Evolutionary conservation across 108 stramenopile species (phyloP).

Genomic region (Mediolabrus comicus): DNA sequence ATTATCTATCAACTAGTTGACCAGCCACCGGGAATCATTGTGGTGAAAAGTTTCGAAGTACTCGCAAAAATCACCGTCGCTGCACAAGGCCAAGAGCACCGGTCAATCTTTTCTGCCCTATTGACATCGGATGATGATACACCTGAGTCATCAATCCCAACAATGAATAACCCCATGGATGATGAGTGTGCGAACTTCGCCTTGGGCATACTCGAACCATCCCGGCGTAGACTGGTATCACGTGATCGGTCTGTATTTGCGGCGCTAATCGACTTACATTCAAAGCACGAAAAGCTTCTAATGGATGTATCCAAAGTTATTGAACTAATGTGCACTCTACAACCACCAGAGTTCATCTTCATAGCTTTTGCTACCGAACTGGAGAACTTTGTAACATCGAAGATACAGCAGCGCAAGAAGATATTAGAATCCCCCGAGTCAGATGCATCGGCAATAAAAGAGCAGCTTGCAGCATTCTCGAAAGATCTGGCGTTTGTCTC

Average conservation of each 20-base stretch:
- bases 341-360: conserved; percentile 87
- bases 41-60: conserved; percentile 83
- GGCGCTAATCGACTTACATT: conserved; percentile 71
- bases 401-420: conserved; percentile 22
- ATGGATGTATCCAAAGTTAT: conserved; percentile 72
- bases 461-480: conserved; percentile 44
- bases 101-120: conserved; percentile 20
- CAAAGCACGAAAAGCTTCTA: conserved; percentile 62
- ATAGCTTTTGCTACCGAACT: conserved; percentile 81
- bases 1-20: conserved; percentile 85
- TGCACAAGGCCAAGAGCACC: conserved; percentile 51
- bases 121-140: conserved; percentile 3
- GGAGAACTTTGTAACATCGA: conserved; percentile 54
- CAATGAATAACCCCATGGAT: conserved; percentile 52
- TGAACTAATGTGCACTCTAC: conserved; percentile 77
- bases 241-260: conserved; percentile 81
- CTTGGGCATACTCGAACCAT: conserved; percentile 60
- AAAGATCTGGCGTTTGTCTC: conserved; percentile 75
- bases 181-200: conserved; percentile 67
- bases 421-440: conserved; percentile 13
- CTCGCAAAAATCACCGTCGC: conserved; percentile 81
- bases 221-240: conserved; percentile 50
- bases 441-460: conserved; percentile 26
- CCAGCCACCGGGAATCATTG: conserved; percentile 77
- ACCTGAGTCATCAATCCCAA: conserved; percentile 14